These are phyloP conservation scores for Neurospora discreta DNA, from an alignment of 495 filamentous ascomycete species.

Conservation along the genomic window DNA sequence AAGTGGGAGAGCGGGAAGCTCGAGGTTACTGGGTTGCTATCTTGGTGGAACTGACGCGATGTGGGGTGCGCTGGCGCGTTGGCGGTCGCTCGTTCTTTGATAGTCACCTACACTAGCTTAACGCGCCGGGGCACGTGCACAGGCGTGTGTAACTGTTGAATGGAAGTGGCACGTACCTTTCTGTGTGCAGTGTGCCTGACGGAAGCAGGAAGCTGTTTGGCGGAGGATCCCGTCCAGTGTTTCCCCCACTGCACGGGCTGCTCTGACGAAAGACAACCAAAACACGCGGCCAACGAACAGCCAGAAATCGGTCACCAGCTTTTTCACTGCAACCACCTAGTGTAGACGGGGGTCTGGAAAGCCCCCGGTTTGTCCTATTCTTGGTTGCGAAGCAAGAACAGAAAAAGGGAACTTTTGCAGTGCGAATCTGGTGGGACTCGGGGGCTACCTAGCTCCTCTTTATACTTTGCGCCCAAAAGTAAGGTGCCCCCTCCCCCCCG, in stretches of 20 bases:
- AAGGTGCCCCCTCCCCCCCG: background rate
- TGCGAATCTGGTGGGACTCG: slow-evolving; percentile 1
- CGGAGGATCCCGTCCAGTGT: background rate
- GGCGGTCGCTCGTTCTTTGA: background rate
- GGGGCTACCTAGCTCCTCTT: slow-evolving; percentile 13
- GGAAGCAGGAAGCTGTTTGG: background rate
- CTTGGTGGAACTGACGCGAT: background rate
- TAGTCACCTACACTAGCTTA: background rate
- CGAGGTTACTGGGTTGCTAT: background rate
- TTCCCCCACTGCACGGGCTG: background rate
- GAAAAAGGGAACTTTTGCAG: background rate
- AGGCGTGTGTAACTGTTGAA: background rate
- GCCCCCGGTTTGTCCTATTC: background rate
- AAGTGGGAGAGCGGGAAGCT: background rate
- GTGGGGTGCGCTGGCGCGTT: background rate
- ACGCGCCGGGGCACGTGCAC: background rate
- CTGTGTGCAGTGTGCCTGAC: background rate
- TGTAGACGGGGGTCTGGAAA: background rate
- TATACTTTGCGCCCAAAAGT: slow-evolving; percentile 17
- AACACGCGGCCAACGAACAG: slow-evolving; percentile 1
- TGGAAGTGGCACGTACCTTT: background rate
- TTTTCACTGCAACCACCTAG: background rate
- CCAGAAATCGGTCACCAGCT: slow-evolving; percentile 5
- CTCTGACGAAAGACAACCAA: background rate
- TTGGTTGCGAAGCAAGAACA: background rate